Percentiles rank a stretch among this genome's conserved stretches.
phyloP scores from a whole-genome alignment of 306 rosid species.

The Medicago lupulina region DNA sequence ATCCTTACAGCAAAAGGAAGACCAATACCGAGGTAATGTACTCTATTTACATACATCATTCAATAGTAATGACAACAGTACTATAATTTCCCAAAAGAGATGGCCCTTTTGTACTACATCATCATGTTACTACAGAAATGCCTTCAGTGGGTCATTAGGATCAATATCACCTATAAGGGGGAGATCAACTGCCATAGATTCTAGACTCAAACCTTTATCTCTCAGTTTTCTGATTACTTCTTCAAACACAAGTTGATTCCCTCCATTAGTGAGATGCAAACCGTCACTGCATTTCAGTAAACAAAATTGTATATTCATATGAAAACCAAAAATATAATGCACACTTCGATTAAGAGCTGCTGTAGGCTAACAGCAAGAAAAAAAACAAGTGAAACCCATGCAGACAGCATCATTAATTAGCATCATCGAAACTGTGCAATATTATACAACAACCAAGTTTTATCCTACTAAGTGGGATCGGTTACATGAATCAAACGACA shows the following conservation, averaged over 20 bases:
- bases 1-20: conserved; percentile 18
- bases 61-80: not conserved
- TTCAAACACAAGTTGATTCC: conserved; percentile 72
- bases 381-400: not conserved
- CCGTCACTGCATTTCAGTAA: conserved; percentile 71
- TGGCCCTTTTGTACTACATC: not conserved
- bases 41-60: conserved; percentile 4
- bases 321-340: not conserved
- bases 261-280: conserved; percentile 69
- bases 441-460: too few relatives aligned
- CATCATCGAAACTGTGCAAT: not conserved
- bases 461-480: too few relatives aligned
- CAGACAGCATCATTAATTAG: not conserved
- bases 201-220: conserved; percentile 58
- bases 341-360: not conserved
- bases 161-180: conserved; percentile 72
- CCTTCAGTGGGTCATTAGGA: conserved; percentile 65
- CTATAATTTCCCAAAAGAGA: not conserved
- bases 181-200: conserved; percentile 62
- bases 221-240: conserved; percentile 67
- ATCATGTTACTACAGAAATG: conserved; percentile 49
- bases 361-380: not conserved
- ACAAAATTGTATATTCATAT: conserved; percentile 19
- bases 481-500: too few relatives aligned
- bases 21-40: conserved; percentile 2